Evolutionary conservation across 2,329 filamentous ascomycete genomes (phyloP), one percentile per base, ranked within the genome.

Genomic region (Xylaria arbuscula): DNA sequence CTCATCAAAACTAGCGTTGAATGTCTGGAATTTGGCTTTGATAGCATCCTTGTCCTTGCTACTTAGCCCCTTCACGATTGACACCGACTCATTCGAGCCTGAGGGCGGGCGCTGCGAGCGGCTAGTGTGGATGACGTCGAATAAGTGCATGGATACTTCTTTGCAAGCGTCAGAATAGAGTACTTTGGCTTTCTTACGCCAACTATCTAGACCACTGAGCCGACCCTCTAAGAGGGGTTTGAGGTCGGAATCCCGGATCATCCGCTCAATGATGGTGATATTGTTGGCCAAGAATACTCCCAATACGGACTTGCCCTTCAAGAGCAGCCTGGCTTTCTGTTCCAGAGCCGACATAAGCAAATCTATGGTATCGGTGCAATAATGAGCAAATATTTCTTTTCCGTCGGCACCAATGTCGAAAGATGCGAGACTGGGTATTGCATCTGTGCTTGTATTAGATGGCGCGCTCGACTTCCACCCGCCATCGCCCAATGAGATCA

Each of bases 31-130:
- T 81, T 98, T 98, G 80, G 93, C 90, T 81, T 99, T 99, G 81
- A 98, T 97, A 66, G 90, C 91, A 78, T 99, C 96, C 80, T 95
- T 97, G 78, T 99, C 96, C 79, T 97, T 98, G 75, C 91, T 93
- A 54, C 88, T 90, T 2, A 98, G 84, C 0, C 88, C 88, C 80
- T 97, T 97, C 68, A 98, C 85, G 66, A 98, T 92, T 0, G 92
- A 91, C 17, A 90, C 89, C 1, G 93, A 96, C 79, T 98, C 94
- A n/a, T 88, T 88, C 32, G 89, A 89, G 9, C 90, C 89, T 2
- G 92, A 94, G 0, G 89, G 87, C 15, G 94, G 93, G 19, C 94
- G 89, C 59, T 89, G 81, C 28, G 84, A 83, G 47, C 93, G 90
- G 77, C 90, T 96, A 0, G 95, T 98, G 81, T 97, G 94, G 72